These are phyloP conservation scores for Colletotrichum neosansevieriae DNA, from an alignment of 2,329 filamentous ascomycete genomes.

Conservation along the genomic window DNA sequence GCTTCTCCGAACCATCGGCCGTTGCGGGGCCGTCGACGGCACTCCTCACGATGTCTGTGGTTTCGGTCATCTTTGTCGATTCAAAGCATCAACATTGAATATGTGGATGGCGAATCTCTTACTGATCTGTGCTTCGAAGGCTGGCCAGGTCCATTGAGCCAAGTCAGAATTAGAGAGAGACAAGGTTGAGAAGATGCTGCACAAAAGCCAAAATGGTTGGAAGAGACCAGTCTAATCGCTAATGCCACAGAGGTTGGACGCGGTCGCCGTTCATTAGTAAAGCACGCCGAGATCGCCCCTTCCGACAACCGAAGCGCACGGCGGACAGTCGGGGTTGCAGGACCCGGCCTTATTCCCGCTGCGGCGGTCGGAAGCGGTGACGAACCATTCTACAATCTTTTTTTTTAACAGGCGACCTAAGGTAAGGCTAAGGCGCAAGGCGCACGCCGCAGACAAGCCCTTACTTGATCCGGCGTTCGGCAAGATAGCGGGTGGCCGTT, in stretches of 20 bases:
- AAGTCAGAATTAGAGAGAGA: not conserved
- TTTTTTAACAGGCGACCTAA: not conserved
- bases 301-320: not conserved
- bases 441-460: slow-evolving; percentile 5
- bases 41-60: slow-evolving; percentile 6
- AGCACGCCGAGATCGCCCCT: slow-evolving; percentile 17
- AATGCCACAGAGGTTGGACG: not conserved
- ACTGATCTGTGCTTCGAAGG: not conserved
- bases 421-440: not conserved
- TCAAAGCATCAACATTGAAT: not conserved
- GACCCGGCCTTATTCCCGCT: slow-evolving; percentile 25
- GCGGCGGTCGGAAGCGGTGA: slow-evolving; percentile 20
- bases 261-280: slow-evolving; percentile 18
- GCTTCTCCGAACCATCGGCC: slow-evolving; percentile 6
- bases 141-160: not conserved
- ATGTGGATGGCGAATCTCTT: not conserved
- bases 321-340: not conserved
- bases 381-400: not conserved
- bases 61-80: not conserved
- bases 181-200: not conserved
- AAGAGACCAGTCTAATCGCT: not conserved
- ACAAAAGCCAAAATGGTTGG: not conserved
- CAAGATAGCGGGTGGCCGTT: slow-evolving; percentile 13
- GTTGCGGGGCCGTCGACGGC: slow-evolving; percentile 3
- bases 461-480: slow-evolving; percentile 6